Evolutionary conservation across 352 stramenopile species (phyloP), one percentile per base, ranked within the genome.

Genomic region (Phytophthora quininea): DNA sequence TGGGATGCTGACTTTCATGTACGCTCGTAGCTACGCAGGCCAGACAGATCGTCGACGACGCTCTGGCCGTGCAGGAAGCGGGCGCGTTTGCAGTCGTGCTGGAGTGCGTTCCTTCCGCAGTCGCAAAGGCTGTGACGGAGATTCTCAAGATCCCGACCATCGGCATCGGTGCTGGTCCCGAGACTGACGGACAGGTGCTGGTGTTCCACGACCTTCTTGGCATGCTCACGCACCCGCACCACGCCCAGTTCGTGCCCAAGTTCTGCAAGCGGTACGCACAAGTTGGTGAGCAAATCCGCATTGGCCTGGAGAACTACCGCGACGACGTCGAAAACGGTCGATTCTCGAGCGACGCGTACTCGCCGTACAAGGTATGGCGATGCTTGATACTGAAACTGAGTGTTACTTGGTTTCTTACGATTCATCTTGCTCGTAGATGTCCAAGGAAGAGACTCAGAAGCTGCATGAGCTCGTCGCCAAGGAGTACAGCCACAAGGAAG

Each of bases 201-300:
- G 97, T 99, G 4, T 99, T 97, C 75, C 97, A 99, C 71, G 97
- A 99, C 71, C 88, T 99, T 71, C 76, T 99, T 35, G 97, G 98
- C 15, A 98, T 99, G 95, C 84, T 99, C 24, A 94, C 97, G 67
- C 98, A 99, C 76, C 98, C 98, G 0, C 97, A 99, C 73, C 97
- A 99, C 69, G 94, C 95, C 27, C 86, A 96, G 64, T 82, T 89
- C 59, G 95, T 99, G 31, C 97, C 97, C 9, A 98, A 98, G 65
- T 99, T 99, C 71, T 99, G 97, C 76, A 99, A 99, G 75, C 89
- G 92, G 29, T 99, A 99, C 79, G 96, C 96, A 9, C 88, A 98
- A 62, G 92, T 99, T 11, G 97, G 97, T 14, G 85, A 99, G 54
- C 77, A 88, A 55, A 96, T 98, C 55, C 90, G 93, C n/a, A 62